phyloP scores from a whole-genome alignment of 2,329 filamentous ascomycete genomes.

The Fonsecaea pedrosoi region DNA sequence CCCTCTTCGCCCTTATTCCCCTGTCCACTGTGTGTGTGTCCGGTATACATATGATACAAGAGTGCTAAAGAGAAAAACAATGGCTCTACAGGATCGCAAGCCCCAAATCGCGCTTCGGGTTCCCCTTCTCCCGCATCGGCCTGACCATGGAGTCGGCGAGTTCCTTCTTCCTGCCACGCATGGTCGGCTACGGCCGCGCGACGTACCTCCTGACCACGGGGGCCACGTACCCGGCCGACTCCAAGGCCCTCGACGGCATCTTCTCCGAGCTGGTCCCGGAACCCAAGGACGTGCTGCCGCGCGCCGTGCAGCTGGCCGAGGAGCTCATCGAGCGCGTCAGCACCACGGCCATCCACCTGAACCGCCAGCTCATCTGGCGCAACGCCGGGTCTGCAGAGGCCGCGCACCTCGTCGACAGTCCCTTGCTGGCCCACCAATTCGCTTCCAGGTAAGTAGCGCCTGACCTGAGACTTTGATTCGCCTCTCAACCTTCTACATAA shows the following conservation, averaged over 20 bases:
- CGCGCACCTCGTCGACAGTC: constrained; percentile 67
- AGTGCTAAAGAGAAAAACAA: no score
- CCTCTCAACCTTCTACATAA: not conserved
- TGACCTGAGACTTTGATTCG: not conserved
- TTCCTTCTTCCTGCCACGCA: constrained; percentile 73
- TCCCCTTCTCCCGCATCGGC: constrained; percentile 74
- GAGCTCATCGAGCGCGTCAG: constrained; percentile 68
- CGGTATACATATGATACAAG: no score
- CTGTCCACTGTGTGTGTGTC: not conserved
- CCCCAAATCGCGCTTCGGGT: constrained; percentile 69
- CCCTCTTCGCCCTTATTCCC: not conserved
- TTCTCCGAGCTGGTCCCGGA: constrained; percentile 66
- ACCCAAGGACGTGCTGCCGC: constrained; percentile 64
- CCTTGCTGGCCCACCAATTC: constrained; percentile 19
- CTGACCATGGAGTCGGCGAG: constrained; percentile 75
- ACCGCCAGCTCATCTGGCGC: constrained; percentile 69
- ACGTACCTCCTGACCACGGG: constrained; percentile 72
- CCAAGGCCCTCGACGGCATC: constrained; percentile 62
- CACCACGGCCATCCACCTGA: constrained; percentile 64
- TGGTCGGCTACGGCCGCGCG: constrained; percentile 70
- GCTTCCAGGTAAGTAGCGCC: constrained; percentile 19
- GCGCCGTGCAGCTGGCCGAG: constrained; percentile 67
- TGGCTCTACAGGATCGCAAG: constrained; percentile 53
- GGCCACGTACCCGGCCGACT: constrained; percentile 56
- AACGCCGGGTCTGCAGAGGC: constrained; percentile 60